A percentile compares a stretch with the other conserved stretches of the same genome.
phyloP scores from a whole-genome alignment of 108 stramenopile species.

The Discostella stelligeroides region DNA sequence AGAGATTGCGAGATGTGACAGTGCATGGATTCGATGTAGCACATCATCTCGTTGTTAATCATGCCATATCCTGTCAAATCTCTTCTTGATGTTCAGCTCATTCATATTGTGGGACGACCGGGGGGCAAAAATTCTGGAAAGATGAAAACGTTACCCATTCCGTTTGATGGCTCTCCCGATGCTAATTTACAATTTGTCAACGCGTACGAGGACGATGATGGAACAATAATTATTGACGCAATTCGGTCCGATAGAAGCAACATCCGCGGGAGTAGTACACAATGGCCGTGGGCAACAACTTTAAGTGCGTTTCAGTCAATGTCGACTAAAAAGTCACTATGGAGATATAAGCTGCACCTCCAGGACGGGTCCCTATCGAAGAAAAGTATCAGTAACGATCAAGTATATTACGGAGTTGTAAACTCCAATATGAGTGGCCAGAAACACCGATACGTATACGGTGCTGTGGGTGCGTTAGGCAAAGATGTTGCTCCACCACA shows the following conservation, averaged over 20 bases:
- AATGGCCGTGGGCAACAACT: slow-evolving; percentile 77
- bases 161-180: slow-evolving; percentile 66
- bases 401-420: slow-evolving; percentile 80
- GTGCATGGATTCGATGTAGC: neutral
- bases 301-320: slow-evolving; percentile 51
- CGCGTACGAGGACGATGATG: slow-evolving; percentile 74
- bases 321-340: slow-evolving; percentile 64
- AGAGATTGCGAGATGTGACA: slow-evolving; percentile 5
- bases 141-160: slow-evolving; percentile 59
- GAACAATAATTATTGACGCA: slow-evolving; percentile 68
- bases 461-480: slow-evolving; percentile 67
- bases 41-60: neutral
- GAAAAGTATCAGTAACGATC: slow-evolving; percentile 53
- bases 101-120: slow-evolving; percentile 68
- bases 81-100: slow-evolving; percentile 29
- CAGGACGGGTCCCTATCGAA: slow-evolving; percentile 57
- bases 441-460: slow-evolving; percentile 67
- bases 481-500: slow-evolving; percentile 73
- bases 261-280: neutral
- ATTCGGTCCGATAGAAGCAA: slow-evolving; percentile 64
- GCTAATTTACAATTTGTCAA: slow-evolving; percentile 80
- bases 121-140: slow-evolving; percentile 46
- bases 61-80: neutral
- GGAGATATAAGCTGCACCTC: slow-evolving; percentile 69
- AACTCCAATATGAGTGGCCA: slow-evolving; percentile 63